Percentiles rank a stretch among this genome's conserved stretches.
phyloP scores from a whole-genome alignment of 2,329 filamentous ascomycete genomes.

The Magnaporthales sp. region DNA sequence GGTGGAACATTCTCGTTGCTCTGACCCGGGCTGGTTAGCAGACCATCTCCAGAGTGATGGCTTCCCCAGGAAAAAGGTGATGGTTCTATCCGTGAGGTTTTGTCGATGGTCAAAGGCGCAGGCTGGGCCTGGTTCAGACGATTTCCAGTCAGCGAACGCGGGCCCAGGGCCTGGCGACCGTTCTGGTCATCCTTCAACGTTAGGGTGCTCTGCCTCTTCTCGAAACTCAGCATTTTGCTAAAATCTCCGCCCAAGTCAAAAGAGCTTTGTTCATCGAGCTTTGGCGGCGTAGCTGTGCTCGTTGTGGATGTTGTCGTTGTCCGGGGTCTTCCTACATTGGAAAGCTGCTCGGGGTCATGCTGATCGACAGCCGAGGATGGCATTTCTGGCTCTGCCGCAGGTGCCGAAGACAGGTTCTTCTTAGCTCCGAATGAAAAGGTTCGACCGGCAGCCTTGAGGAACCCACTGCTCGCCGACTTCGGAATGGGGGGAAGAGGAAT shows the following conservation, averaged over 20 bases:
- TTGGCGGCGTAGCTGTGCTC: constrained; percentile 43
- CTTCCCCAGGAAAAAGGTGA: constrained; percentile 42
- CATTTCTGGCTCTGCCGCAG: constrained; percentile 25
- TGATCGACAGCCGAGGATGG: constrained; percentile 25
- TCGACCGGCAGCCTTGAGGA: constrained; percentile 46
- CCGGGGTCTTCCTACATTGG: constrained; percentile 31
- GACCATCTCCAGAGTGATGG: constrained; percentile 39
- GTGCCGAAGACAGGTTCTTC: constrained; percentile 31
- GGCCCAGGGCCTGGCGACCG: constrained; percentile 22
- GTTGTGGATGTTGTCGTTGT: constrained; percentile 46
- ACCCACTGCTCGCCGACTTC: constrained; percentile 40
- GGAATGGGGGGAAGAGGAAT: constrained; percentile 30
- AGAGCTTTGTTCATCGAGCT: constrained; percentile 33
- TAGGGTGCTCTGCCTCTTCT: constrained; percentile 43
- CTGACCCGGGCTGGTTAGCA: constrained; percentile 23
- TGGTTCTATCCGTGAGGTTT: constrained; percentile 33
- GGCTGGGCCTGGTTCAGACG: constrained; percentile 36
- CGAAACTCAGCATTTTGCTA: constrained; percentile 47
- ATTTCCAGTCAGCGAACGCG: constrained; percentile 36
- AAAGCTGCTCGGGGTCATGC: constrained; percentile 30
- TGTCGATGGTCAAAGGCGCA: constrained; percentile 38
- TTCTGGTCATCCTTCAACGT: constrained; percentile 32
- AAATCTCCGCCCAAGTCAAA: constrained; percentile 51
- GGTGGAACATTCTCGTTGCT: constrained; percentile 27
- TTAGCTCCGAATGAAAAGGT: constrained; percentile 54